Percentiles rank a stretch among this genome's conserved stretches.
These are phyloP conservation scores for Diaporthe australafricana DNA, from an alignment of 2,329 filamentous ascomycete genomes.

Conservation along the genomic window DNA sequence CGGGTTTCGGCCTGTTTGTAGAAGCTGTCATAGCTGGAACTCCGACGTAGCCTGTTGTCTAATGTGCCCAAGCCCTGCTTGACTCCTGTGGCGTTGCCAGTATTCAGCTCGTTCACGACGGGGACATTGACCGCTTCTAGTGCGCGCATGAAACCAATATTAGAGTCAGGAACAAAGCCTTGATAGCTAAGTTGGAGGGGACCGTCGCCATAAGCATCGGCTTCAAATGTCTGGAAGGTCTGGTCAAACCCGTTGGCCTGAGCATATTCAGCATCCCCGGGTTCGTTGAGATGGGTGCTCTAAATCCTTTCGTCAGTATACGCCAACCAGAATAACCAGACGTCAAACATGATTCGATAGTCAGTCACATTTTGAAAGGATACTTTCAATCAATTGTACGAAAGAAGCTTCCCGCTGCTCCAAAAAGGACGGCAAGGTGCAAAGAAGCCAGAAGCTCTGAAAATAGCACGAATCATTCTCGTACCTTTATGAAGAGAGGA, in stretches of 20 bases:
- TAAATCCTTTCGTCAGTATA: not conserved
- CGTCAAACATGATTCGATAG: not conserved
- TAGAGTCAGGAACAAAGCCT: conserved; percentile 38
- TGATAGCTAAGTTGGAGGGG: conserved; percentile 42
- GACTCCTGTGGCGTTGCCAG: conserved; percentile 43
- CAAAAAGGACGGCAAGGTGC: not conserved
- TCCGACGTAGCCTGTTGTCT: conserved; percentile 40
- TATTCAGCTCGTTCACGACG: conserved; percentile 43
- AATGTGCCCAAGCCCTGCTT: conserved; percentile 45
- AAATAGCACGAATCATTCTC: not conserved
- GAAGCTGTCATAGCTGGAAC: conserved; percentile 44
- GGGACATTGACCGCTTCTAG: conserved; percentile 30
- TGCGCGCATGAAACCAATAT: conserved; percentile 40
- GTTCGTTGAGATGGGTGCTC: conserved; percentile 42
- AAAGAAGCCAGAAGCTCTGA: no score
- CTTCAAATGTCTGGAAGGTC: conserved; percentile 44
- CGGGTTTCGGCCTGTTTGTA: conserved; percentile 38
- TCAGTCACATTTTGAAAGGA: no score
- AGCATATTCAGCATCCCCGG: conserved; percentile 29
- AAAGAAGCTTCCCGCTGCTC: not conserved
- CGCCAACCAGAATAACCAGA: no score
- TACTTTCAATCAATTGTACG: no score
- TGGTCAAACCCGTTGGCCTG: conserved; percentile 42
- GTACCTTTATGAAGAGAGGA: conserved; percentile 42
- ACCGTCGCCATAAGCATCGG: conserved; percentile 42